Evolutionary conservation across 2,329 filamentous ascomycete genomes (phyloP).

Genomic region (Paraphoma chrysanthemicola): DNA sequence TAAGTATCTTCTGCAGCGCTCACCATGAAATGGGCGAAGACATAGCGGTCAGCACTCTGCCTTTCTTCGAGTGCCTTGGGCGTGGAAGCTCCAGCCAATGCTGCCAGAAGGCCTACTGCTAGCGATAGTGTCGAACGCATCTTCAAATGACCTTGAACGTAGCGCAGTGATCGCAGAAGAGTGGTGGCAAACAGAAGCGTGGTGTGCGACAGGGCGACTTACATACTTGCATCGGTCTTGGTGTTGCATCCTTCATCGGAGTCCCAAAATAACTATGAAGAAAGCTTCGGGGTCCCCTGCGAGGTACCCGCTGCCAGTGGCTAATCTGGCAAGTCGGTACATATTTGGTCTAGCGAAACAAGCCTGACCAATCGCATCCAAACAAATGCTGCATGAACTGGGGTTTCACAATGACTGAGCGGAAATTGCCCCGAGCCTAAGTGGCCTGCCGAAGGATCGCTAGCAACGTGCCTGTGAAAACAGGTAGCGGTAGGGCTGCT

Average conservation of each 20-base stretch:
- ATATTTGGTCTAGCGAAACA: neutral
- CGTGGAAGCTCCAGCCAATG: conserved; percentile 19
- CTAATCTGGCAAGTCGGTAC: neutral
- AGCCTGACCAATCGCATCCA: neutral
- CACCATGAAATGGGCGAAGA: conserved; percentile 40
- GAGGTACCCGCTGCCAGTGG: neutral
- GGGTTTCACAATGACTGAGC: conserved; percentile 1
- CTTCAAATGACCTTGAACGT: neutral
- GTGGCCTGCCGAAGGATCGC: neutral
- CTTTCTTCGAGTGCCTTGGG: conserved; percentile 6
- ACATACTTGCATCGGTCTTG: neutral
- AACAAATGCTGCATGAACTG: neutral
- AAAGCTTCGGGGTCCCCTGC: neutral
- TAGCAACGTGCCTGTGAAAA: neutral
- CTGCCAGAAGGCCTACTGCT: conserved; percentile 22
- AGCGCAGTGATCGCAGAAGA: neutral
- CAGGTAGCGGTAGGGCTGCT: neutral
- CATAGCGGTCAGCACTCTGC: conserved; percentile 12
- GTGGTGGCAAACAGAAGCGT: neutral
- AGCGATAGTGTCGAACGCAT: conserved; percentile 9
- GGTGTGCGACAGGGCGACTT: neutral
- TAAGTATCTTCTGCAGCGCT: neutral
- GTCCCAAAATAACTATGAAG: neutral
- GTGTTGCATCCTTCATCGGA: neutral
- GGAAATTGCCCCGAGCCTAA: conserved; percentile 2